Evolutionary conservation across 805 yeast genomes (phyloP).

Genomic region (Alloascoidea hylecoeti): DNA sequence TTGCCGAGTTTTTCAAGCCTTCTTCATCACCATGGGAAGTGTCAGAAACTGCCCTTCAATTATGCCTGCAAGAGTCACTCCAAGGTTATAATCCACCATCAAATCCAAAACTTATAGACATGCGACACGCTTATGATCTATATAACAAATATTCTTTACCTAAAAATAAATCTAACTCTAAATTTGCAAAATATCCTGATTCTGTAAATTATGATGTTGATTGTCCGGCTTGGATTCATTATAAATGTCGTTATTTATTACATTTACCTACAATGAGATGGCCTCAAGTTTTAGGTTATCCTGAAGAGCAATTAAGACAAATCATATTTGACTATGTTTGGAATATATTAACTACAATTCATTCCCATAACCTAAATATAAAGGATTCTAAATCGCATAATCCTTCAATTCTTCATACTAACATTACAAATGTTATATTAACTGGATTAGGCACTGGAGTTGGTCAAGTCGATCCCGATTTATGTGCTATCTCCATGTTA

Average conservation of each 20-base stretch:
- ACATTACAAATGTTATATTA: constrained; percentile 15
- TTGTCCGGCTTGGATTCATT: constrained; percentile 15
- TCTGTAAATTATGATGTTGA: constrained; percentile 4
- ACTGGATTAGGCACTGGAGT: constrained; percentile 27
- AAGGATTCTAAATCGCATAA: neutral
- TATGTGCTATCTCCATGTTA: constrained; percentile 20
- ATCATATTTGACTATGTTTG: constrained; percentile 23
- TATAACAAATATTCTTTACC: no score
- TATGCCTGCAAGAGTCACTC: constrained; percentile 1
- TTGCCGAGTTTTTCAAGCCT: constrained; percentile 16
- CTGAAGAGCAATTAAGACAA: constrained; percentile 3
- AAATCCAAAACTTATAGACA: constrained; percentile 17
- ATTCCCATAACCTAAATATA: constrained; percentile 2
- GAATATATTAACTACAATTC: constrained; percentile 17
- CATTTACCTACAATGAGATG: constrained; percentile 26
- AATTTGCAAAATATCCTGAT: neutral
- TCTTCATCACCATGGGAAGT: constrained; percentile 7
- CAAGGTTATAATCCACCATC: constrained; percentile 21
- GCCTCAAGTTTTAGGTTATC: constrained; percentile 11
- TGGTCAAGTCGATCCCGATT: constrained; percentile 18
- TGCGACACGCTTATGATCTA: constrained; percentile 8
- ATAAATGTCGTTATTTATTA: constrained; percentile 16
- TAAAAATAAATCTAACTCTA: constrained; percentile 1
- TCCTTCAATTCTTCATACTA: neutral
- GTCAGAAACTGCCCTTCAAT: constrained; percentile 8